A percentile compares a stretch with the other conserved stretches of the same genome.
Evolutionary conservation across 768 basidiomycete genomes (phyloP).

Genomic region (Mycena alexandri): DNA sequence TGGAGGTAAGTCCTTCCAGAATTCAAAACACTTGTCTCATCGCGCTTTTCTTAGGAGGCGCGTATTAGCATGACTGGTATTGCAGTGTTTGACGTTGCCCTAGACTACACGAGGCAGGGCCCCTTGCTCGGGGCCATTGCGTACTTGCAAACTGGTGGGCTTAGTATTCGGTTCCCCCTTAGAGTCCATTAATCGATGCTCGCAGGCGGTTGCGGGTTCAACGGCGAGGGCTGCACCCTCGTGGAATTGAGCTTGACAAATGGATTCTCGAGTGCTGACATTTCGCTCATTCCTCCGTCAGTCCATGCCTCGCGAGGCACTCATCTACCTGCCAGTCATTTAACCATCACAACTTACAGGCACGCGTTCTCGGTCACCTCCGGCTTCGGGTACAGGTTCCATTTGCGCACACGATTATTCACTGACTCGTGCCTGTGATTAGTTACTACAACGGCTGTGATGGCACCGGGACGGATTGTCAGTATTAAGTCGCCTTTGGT

Average conservation of each 20-base stretch:
- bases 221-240: conserved; percentile 52
- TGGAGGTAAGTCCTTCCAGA: background rate
- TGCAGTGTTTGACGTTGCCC: too few species aligned
- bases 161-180: background rate
- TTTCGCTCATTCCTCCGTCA: conserved; percentile 48
- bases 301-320: background rate
- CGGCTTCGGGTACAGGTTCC: conserved; percentile 51
- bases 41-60: background rate
- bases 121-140: conserved; percentile 47
- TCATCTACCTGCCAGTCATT: background rate
- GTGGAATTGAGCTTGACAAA: conserved; percentile 50
- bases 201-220: conserved; percentile 47
- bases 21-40: background rate
- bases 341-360: conserved; percentile 36
- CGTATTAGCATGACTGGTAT: too few species aligned
- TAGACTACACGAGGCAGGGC: conserved; percentile 41
- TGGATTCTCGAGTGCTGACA: conserved; percentile 49
- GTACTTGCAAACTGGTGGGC: conserved; percentile 34
- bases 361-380: conserved; percentile 54
- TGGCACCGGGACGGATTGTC: conserved; percentile 58
- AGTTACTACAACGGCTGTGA: conserved; percentile 61
- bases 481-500: conserved; percentile 27
- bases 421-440: background rate
- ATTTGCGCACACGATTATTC: background rate
- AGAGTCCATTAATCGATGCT: background rate